Base-by-base conservation (phyloP, 2,329 filamentous ascomycete genomes). In the Cladobotryum protrusum region DNA sequence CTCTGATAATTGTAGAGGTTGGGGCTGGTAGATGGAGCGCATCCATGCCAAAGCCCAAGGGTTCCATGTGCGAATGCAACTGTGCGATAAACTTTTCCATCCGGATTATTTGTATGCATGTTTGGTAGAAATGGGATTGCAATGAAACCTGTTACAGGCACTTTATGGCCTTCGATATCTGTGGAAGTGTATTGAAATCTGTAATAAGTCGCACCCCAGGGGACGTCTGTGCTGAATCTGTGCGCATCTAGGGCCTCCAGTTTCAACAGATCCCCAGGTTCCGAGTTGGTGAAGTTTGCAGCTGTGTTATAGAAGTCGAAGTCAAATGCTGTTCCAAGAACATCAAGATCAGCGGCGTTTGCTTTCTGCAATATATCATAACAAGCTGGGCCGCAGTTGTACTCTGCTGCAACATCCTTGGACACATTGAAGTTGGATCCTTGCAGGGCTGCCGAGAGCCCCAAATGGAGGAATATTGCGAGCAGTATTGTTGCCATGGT, bases 171-270 rank as follows among this genome's bases (percentile, higher is more conserved):
- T 29, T 55, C 47, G 3, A 56, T 34, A 44, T 54, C 55, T 15
- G 45, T 14, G 2, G 56, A 54, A 13, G 53, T 53, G 37, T 59
- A 60, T 24, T 59, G 57, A 13, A 59, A 43, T n/a, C 49, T 48
- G 20, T 49, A 57, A n/a, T 50, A 37, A 8, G 49, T 50, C 2
- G 53, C 53, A 36, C 55, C 55, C 24, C 24, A 29, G 4, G 24
- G 24, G 18, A 47, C 41, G 14, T 47, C 45, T 33, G 56, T 41
- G 11, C 40, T 19, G 14, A 50, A 40, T 2, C 32, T 5, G 15
- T 20, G 34, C 8, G 54, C n/a, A 35, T 59, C 42, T 17, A 56
- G 19, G 11, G 52, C 41, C 41, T 52, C 20, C 18, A 58, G 17
- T 33, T 57, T 57, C 34, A 59, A 52, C 9, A 58, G 14, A 14